phyloP scores from a whole-genome alignment of 371 early-diverging fungal genomes.

The Choanephora cucurbitarum region DNA sequence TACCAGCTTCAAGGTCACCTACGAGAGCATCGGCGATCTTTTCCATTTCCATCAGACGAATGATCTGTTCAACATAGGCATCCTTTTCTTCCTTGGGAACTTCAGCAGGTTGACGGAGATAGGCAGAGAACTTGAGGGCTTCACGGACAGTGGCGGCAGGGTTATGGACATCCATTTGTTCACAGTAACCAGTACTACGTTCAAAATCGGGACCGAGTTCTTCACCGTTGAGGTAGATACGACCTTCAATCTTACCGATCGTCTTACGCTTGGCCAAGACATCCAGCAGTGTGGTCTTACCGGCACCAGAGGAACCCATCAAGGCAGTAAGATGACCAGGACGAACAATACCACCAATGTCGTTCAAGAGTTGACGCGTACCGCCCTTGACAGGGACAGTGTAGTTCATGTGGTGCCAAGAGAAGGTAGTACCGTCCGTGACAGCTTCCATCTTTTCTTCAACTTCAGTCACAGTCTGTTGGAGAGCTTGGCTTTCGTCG shows the following conservation, averaged over 20 bases:
- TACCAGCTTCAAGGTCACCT: conserved; percentile 60
- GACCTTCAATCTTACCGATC: conserved; percentile 74
- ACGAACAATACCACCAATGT: conserved; percentile 56
- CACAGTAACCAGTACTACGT: conserved; percentile 77
- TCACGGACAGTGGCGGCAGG: conserved; percentile 68
- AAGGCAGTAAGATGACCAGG: conserved; percentile 75
- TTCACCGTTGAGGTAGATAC: conserved; percentile 67
- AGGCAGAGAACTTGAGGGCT: conserved; percentile 72
- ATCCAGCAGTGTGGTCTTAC: conserved; percentile 90
- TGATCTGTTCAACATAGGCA: conserved; percentile 70
- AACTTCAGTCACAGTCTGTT: conserved; percentile 23
- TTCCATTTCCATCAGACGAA: conserved; percentile 67
- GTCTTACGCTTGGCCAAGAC: conserved; percentile 80
- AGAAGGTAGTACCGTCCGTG: conserved; percentile 53
- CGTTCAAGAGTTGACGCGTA: conserved; percentile 51
- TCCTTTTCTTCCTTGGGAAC: conserved; percentile 66
- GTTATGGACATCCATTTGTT: conserved; percentile 82
- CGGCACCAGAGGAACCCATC: conserved; percentile 88
- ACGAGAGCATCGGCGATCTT: conserved; percentile 61
- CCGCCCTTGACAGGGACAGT: conserved; percentile 63
- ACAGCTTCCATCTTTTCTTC: conserved; percentile 42
- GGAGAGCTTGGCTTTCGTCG: conserved; percentile 22
- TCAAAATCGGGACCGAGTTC: conserved; percentile 61
- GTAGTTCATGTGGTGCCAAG: conserved; percentile 62
- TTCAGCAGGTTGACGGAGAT: conserved; percentile 63